These are phyloP conservation scores for Daldinia childiae DNA, from an alignment of 495 filamentous ascomycete genomes.

Conservation along the genomic window DNA sequence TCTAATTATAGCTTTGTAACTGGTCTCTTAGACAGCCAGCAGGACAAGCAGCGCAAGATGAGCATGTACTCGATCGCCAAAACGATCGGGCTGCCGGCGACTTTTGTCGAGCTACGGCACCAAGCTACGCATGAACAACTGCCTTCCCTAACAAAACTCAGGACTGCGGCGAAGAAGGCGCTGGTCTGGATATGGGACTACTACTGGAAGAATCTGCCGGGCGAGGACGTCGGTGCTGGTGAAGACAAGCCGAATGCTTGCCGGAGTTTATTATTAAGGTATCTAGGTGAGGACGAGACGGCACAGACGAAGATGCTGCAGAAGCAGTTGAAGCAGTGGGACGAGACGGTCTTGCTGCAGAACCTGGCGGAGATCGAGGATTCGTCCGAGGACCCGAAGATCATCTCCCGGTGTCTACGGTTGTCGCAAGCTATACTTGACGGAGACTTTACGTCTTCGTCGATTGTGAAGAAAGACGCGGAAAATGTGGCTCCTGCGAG, in stretches of 20 bases:
- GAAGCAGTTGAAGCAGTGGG: conserved; percentile 42
- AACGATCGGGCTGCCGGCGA: conserved; percentile 77
- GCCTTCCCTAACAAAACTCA: conserved; percentile 74
- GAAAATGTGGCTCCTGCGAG: conserved; percentile 9
- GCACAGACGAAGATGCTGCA: conserved; percentile 12
- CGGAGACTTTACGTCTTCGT: conserved; percentile 38
- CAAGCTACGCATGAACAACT: conserved; percentile 89
- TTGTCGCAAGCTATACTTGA: conserved; percentile 45
- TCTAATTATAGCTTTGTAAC: conserved; percentile 79
- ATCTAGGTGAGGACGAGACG: conserved; percentile 38
- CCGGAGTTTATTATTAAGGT: conserved; percentile 37
- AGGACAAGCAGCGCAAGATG: conserved; percentile 71
- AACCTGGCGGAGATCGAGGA: conserved; percentile 48
- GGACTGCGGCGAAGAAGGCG: conserved; percentile 70
- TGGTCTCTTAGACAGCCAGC: conserved; percentile 79
- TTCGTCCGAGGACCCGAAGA: conserved; percentile 45
- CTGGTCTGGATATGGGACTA: conserved; percentile 88
- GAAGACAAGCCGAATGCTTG: conserved; percentile 31
- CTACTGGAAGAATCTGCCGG: conserved; percentile 73
- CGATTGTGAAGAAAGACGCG: conserved; percentile 19
- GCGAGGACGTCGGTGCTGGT: conserved; percentile 5
- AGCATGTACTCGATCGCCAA: conserved; percentile 86
- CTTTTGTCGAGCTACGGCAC: conserved; percentile 90
- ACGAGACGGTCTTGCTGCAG: conserved; percentile 40
- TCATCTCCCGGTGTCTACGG: conserved; percentile 49